Percentiles rank a stretch among this genome's conserved stretches.
These are phyloP conservation scores for Mucor piriformis DNA, from an alignment of 371 early-diverging fungal genomes.

Conservation along the genomic window DNA sequence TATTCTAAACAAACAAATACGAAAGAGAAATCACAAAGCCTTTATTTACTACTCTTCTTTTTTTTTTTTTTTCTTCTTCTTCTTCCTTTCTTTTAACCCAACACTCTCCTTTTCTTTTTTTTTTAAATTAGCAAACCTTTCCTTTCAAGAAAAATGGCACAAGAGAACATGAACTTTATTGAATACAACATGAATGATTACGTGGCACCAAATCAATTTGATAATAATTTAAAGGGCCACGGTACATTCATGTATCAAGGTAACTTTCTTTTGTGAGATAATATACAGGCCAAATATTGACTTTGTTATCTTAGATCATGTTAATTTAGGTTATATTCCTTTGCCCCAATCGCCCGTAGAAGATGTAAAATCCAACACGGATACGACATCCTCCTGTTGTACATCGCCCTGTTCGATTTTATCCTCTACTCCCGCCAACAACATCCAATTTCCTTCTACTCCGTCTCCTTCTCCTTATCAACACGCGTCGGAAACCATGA, in stretches of 20 bases:
- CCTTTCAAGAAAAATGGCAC: conserved; percentile 16
- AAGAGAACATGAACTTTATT: conserved; percentile 14
- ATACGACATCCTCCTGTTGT: neutral
- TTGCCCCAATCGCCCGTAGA: neutral
- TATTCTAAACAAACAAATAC: neutral
- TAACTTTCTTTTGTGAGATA: neutral
- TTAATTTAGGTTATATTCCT: neutral
- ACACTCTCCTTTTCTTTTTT: conserved; percentile 6
- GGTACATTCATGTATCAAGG: conserved; percentile 1
- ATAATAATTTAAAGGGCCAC: neutral
- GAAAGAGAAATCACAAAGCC: neutral
- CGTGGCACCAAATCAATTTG: conserved; percentile 10
- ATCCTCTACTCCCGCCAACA: neutral
- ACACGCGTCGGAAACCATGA: conserved; percentile 13
- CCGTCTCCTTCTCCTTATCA: conserved; percentile 27
- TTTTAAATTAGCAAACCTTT: neutral
- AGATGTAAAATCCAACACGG: neutral
- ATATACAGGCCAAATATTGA: neutral
- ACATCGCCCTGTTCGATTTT: conserved; percentile 11
- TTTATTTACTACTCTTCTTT: neutral
- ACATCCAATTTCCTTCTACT: conserved; percentile 21
- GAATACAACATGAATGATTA: conserved; percentile 15
- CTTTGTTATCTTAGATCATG: neutral
- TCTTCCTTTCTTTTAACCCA: neutral
- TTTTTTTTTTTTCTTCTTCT: neutral